Evolutionary conservation across 371 early-diverging fungal species (phyloP).

Genomic region (Syncephalastrum contaminatum): DNA sequence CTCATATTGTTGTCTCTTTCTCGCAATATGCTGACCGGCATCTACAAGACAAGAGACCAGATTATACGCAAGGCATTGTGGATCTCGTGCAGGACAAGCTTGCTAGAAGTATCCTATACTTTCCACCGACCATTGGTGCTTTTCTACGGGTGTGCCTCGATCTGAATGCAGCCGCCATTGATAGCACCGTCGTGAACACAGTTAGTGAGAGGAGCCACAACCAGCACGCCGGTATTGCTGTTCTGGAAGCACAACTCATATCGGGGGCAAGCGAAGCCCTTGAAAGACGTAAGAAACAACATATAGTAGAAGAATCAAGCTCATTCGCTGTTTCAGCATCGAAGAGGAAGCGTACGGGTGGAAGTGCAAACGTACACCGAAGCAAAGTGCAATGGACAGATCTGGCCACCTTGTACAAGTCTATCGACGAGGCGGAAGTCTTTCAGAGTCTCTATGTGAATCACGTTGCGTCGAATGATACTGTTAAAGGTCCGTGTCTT

Average conservation of each 20-base stretch:
- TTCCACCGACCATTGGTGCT: slow-evolving; percentile 54
- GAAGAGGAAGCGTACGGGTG: slow-evolving; percentile 8
- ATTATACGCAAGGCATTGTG: slow-evolving; percentile 33
- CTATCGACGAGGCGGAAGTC: slow-evolving; percentile 60
- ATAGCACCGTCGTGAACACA: slow-evolving; percentile 32
- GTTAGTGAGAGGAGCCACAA: slow-evolving; percentile 49
- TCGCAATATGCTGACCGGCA: slow-evolving; percentile 22
- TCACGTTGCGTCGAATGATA: slow-evolving; percentile 45
- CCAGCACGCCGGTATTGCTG: slow-evolving; percentile 57
- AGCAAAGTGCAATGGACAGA: slow-evolving; percentile 52
- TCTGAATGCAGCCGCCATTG: slow-evolving; percentile 28
- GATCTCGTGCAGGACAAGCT: slow-evolving; percentile 27
- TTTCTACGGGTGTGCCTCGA: slow-evolving; percentile 58
- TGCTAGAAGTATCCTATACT: slow-evolving; percentile 27
- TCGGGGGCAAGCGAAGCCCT: slow-evolving; percentile 20
- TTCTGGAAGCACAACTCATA: slow-evolving; percentile 43
- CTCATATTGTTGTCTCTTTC: slow-evolving; percentile 44
- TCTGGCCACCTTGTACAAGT: slow-evolving; percentile 60
- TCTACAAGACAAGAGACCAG: slow-evolving; percentile 8
- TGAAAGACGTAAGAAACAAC: not conserved
- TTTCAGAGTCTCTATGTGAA: slow-evolving; percentile 59
- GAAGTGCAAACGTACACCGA: slow-evolving; percentile 2
- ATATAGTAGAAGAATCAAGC: not conserved
- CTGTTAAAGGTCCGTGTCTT: slow-evolving; percentile 33
- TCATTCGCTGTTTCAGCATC: slow-evolving; percentile 1